Evolutionary conservation across 768 basidiomycete genomes (phyloP).

Genomic region (Hericium erinaceus): DNA sequence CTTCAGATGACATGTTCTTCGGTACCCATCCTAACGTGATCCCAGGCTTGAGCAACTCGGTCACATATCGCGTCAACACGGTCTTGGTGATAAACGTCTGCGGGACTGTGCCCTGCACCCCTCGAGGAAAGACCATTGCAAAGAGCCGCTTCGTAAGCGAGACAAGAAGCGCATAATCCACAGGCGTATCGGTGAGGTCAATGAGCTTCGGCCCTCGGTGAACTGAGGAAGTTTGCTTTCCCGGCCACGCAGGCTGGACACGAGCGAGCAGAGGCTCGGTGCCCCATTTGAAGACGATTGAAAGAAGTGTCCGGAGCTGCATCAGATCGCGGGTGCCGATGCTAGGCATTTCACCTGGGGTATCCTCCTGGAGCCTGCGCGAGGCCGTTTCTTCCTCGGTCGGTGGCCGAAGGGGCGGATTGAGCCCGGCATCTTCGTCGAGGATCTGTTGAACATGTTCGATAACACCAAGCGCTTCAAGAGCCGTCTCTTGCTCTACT

Average conservation of each 20-base stretch:
- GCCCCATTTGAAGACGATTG: slow-evolving; percentile 68
- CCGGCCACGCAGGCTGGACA: slow-evolving; percentile 33
- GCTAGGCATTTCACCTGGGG: slow-evolving; percentile 19
- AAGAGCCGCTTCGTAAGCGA: slow-evolving; percentile 36
- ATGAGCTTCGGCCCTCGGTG: slow-evolving; percentile 28
- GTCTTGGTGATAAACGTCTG: slow-evolving; percentile 54
- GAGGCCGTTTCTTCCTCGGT: background rate
- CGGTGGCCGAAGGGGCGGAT: background rate
- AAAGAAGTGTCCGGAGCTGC: slow-evolving; percentile 52
- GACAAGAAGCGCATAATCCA: slow-evolving; percentile 36
- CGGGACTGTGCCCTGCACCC: slow-evolving; percentile 35
- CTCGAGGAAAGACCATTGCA: slow-evolving; percentile 42
- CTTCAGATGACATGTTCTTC: slow-evolving; percentile 32
- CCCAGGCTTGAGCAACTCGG: slow-evolving; percentile 50
- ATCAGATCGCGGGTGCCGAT: slow-evolving; percentile 63
- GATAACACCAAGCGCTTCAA: slow-evolving; percentile 9
- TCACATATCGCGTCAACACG: slow-evolving; percentile 46
- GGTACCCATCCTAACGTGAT: slow-evolving; percentile 71
- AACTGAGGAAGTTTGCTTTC: slow-evolving; percentile 14
- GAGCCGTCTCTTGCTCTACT: slow-evolving; percentile 8
- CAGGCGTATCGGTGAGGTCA: slow-evolving; percentile 32
- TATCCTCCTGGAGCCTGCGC: background rate
- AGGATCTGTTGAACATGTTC: slow-evolving; percentile 11
- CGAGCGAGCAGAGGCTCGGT: slow-evolving; percentile 42
- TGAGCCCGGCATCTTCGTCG: slow-evolving; percentile 1